These are phyloP conservation scores for Annulohypoxylon bovei DNA, from an alignment of 495 filamentous ascomycete genomes.

Conservation along the genomic window DNA sequence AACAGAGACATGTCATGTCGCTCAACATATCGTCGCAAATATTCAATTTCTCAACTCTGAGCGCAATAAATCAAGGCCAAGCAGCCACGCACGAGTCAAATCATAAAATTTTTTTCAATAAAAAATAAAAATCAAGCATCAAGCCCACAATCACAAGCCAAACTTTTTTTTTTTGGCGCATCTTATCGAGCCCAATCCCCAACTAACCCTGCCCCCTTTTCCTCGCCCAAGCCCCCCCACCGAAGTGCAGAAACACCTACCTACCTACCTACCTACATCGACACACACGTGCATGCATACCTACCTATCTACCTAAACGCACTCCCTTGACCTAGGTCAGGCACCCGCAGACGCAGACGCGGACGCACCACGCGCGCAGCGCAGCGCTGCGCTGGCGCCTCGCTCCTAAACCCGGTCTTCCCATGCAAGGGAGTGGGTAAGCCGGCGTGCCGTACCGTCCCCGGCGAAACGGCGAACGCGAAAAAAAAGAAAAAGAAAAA, in stretches of 20 bases:
- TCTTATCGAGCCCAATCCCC: background rate
- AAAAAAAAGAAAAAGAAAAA: background rate
- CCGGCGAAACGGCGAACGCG: background rate
- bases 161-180: too few species aligned
- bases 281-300: background rate
- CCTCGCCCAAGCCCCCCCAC: too few species aligned
- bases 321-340: background rate
- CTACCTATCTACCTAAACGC: background rate
- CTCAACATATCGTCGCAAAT: background rate
- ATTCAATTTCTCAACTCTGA: background rate
- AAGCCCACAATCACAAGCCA: background rate
- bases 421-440: background rate
- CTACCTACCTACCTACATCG: background rate
- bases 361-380: background rate
- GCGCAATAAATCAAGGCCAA: background rate
- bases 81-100: background rate
- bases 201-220: background rate
- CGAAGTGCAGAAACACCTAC: background rate
- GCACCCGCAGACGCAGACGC: too few species aligned
- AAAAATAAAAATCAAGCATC: too few species aligned
- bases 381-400: background rate
- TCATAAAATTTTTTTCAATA: too few species aligned
- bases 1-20: background rate
- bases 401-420: background rate
- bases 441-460: conserved; percentile 4